Base-by-base conservation (phyloP, 176 grass and related monocot genomes). In the Pontederia paniculata region DNA sequence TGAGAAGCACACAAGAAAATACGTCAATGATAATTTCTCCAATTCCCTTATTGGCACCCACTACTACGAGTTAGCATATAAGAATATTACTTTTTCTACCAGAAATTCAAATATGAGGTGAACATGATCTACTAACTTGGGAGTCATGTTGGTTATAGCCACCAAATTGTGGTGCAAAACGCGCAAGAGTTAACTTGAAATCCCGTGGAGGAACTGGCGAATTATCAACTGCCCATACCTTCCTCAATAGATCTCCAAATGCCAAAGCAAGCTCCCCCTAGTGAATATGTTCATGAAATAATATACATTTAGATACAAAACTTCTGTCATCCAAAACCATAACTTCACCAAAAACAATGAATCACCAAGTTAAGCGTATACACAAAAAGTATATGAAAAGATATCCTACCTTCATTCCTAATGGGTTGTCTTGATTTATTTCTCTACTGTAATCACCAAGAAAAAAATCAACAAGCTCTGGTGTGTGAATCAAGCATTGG, bases 61-160 rank as follows among this genome's bases (percentile, higher is more conserved):
- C 8, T 10, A 65, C 28, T 18, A 15, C 31, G 48, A 48, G 18
- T 5, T 18, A 16, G 18, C 12, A 69, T 28, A 23, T 31, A 47
- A 12, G 3, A 21, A 23, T 44, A 21, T 25, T 44, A 8, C 14
- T 44, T 37, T 45, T 22, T 58, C 21, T 0, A 16, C n/a, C n/a
- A n/a, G n/a, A 47, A n/a, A 59, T 3, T 9, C 20, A 48, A 53
- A 62, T 41, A 12, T 25, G 9, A 77, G 48, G 65, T n/a, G 10
- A 13, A 55, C 17, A 62, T 66, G 17, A 50, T 16, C 20, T 21
- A 71, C 67, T 70, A 28, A 97, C 93, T 80, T 98, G 93, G 61
- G 93, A 98, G 69, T 98, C 93, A 81, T 98, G 93, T 79, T 91
- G 93, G 71, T 90, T 98, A 73, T 86, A 98, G 12, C 93, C 93